Percentiles rank a stretch among this genome's conserved stretches.
These are phyloP conservation scores for Suillus tomentosus DNA, from an alignment of 768 basidiomycete species.

Conservation along the genomic window DNA sequence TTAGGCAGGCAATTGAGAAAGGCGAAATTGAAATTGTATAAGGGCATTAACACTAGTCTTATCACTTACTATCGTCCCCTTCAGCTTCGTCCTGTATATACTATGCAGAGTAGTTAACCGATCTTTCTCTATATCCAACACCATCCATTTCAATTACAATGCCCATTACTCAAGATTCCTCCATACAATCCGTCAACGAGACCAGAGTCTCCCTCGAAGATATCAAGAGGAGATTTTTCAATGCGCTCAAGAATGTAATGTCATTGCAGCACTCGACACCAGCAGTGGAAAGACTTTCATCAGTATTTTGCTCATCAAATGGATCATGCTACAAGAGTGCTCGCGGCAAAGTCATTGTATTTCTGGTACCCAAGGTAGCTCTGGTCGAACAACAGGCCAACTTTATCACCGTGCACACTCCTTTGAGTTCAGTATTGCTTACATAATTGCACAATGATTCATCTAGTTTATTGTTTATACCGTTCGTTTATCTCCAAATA, in stretches of 20 bases:
- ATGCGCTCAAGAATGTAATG: conserved; percentile 50
- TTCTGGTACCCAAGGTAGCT: conserved; percentile 83
- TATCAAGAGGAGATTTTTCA: conserved; percentile 60
- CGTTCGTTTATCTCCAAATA: too few relatives aligned
- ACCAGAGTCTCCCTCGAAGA: conserved; percentile 46
- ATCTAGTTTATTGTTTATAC: too few relatives aligned
- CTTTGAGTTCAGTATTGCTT: too few relatives aligned
- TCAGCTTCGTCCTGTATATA: not conserved
- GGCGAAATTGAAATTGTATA: too few relatives aligned
- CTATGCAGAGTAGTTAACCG: conserved; percentile 27
- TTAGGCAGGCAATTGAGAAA: too few relatives aligned
- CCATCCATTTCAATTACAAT: not conserved
- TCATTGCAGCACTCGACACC: conserved; percentile 61
- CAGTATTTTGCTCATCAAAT: conserved; percentile 69
- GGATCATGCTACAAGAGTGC: conserved; percentile 58
- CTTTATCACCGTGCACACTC: conserved; percentile 64
- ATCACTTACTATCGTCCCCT: not conserved
- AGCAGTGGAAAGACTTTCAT: conserved; percentile 66
- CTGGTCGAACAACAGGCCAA: conserved; percentile 82
- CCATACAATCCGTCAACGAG: conserved; percentile 33
- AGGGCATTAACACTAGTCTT: too few relatives aligned
- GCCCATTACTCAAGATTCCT: conserved; percentile 7
- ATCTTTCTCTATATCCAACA: conserved; percentile 25
- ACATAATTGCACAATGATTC: too few relatives aligned
- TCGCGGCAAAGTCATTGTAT: conserved; percentile 64